Conservation (phyloP, 225 moss, liverwort and hornwort species). For the Physcomitrium patens region DNA sequence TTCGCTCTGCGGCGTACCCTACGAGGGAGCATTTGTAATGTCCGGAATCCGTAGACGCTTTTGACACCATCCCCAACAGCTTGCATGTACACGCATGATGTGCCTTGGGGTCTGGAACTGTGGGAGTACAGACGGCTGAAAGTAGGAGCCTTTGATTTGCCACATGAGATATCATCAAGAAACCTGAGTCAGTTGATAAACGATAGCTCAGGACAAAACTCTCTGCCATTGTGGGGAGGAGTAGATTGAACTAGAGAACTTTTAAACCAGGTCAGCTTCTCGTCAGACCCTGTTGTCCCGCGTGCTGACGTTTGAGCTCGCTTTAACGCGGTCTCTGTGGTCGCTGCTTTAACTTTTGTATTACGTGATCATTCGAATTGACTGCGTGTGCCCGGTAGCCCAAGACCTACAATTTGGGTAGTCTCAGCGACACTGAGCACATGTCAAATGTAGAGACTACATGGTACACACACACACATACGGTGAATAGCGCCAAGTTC, state of each 20-base stretch:
- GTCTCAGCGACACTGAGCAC: no score
- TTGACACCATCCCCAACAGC: constrained; percentile 30
- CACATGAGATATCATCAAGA: constrained; percentile 16
- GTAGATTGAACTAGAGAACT: constrained; percentile 3
- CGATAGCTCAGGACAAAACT: constrained; percentile 10
- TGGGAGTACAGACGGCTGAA: constrained; percentile 27
- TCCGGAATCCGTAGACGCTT: constrained; percentile 2
- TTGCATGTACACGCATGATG: constrained; percentile 27
- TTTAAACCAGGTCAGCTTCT: constrained; percentile 15
- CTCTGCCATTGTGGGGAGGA: constrained; percentile 14
- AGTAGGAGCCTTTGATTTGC: constrained; percentile 7
- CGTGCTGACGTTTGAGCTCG: constrained; percentile 8
- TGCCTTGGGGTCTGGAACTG: constrained; percentile 13
- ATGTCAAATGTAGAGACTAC: no score
- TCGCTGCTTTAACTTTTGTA: constrained; percentile 11
- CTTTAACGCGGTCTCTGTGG: constrained; percentile 27
- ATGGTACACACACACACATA: neutral
- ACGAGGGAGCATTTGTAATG: no score
- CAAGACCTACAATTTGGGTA: constrained; percentile 6
- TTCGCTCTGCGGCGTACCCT: neutral
- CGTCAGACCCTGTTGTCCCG: constrained; percentile 17
- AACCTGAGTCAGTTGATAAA: constrained; percentile 27
- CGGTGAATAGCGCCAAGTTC: constrained; percentile 16
- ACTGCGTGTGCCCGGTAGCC: constrained; percentile 12
- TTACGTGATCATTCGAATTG: neutral